These are phyloP conservation scores for Taxawa tesnikishii DNA, from an alignment of 2,329 filamentous ascomycete genomes.

Conservation along the genomic window DNA sequence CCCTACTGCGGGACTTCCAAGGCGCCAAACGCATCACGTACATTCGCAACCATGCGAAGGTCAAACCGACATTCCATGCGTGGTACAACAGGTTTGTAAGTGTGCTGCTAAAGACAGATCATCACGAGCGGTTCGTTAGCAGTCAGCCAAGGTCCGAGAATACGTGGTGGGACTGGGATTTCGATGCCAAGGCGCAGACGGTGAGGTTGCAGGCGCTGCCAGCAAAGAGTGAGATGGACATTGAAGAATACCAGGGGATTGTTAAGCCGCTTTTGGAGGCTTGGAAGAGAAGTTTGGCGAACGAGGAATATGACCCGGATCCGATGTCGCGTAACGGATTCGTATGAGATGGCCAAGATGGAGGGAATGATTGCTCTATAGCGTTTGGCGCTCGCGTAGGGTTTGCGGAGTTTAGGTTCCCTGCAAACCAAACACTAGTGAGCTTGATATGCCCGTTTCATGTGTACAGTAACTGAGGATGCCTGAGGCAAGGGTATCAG, in stretches of 20 bases:
- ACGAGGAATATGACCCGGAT: conserved; percentile 25
- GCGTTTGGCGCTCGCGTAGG: no score
- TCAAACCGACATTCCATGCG: conserved; percentile 23
- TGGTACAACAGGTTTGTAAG: conserved; percentile 27
- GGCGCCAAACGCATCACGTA: conserved; percentile 22
- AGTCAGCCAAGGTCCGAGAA: conserved; percentile 16
- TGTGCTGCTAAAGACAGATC: conserved; percentile 27
- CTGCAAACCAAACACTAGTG: no score
- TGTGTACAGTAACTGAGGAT: no score
- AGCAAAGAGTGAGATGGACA: conserved; percentile 17
- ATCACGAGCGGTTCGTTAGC: conserved; percentile 25
- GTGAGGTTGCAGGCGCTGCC: conserved; percentile 19
- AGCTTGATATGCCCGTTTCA: no score
- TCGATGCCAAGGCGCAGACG: conserved; percentile 15
- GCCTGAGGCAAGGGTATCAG: no score
- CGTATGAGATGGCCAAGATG: no score
- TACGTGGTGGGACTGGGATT: conserved; percentile 28
- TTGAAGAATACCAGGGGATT: conserved; percentile 24
- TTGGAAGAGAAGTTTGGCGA: conserved; percentile 22
- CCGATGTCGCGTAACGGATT: conserved; percentile 12
- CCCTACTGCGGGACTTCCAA: conserved; percentile 20
- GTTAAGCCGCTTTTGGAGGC: conserved; percentile 24
- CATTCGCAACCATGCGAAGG: conserved; percentile 20
- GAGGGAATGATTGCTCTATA: no score
- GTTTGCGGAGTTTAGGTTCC: no score